Evolutionary conservation across 2,329 filamentous ascomycete species (phyloP), one percentile per base, ranked within the genome.

Genomic region (Apiospora koreana): DNA sequence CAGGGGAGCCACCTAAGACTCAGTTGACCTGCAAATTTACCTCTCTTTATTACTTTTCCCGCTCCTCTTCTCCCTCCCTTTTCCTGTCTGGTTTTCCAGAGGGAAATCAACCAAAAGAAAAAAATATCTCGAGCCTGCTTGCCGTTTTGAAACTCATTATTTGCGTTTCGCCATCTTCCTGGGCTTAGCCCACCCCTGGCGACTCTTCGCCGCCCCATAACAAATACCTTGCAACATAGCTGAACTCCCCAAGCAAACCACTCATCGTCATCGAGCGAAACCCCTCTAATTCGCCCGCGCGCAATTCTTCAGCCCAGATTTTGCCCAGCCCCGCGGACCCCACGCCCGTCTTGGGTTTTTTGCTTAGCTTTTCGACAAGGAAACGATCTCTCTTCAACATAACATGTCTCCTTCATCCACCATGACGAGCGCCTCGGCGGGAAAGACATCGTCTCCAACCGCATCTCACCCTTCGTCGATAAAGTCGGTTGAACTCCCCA

Each of bases 151-250:
- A 74, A 72, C 75, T 72, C 72, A 71, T 71, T 71, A 71, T 72
- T 71, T 68, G 74, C 73, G 77, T 75, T 48, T 68, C 77, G 75
- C 72, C 74, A 77, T 70, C 71, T 73, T 73, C 72, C 31, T 75
- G 78, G 78, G 78, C 78, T 75, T 74, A 76, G 78, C 78, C 77
- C 78, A 79, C 75, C 75, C 65, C 66, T 48, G 77, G 76, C 76
- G 77, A 77, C 73, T 73, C 76, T 70, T 76, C 76, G 77, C 76
- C 77, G 77, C 76, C 77, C 54, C 54, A 2, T 38, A 38, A 35
- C 54, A 28, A 62, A 23, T 62, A 62, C 54, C 54, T 74, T 70
- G 65, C 70, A 67, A 70, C 72, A 69, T 70, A 72, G 46, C 54
- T 35, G 66, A 67, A 54, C 35, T 41, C 25, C 18, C 65, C 62